phyloP scores from a whole-genome alignment of 2,329 filamentous ascomycete species.

The Pseudovirgaria hyperparasitica region DNA sequence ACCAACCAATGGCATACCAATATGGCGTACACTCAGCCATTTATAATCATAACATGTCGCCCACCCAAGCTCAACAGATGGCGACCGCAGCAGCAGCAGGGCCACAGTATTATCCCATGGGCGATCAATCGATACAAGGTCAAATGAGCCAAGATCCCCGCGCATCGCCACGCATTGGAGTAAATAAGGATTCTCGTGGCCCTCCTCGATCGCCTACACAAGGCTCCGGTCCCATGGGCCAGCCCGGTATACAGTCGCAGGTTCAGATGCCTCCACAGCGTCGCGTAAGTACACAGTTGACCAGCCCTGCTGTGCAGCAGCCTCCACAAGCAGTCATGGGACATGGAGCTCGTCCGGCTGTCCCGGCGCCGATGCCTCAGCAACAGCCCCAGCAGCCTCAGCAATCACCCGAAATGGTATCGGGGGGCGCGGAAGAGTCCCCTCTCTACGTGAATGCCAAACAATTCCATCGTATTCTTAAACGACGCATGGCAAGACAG shows the following conservation, averaged over 20 bases:
- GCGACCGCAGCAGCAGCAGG: slow-evolving; percentile 86
- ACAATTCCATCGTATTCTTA: slow-evolving; percentile 94
- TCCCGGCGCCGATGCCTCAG: slow-evolving; percentile 35
- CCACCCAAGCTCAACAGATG: slow-evolving; percentile 85
- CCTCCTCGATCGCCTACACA: slow-evolving; percentile 65
- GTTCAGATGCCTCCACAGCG: slow-evolving; percentile 26
- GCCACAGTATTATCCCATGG: slow-evolving; percentile 59
- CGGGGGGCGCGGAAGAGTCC: slow-evolving; percentile 68
- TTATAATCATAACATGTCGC: too few relatives aligned
- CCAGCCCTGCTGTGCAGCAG: slow-evolving; percentile 44
- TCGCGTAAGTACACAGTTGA: slow-evolving; percentile 29
- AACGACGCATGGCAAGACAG: slow-evolving; percentile 84
- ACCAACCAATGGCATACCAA: slow-evolving; percentile 64
- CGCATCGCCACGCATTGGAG: slow-evolving; percentile 66
- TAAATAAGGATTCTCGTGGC: slow-evolving; percentile 57
- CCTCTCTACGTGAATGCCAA: slow-evolving; percentile 97
- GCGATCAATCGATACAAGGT: slow-evolving; percentile 52
- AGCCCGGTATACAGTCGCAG: slow-evolving; percentile 21
- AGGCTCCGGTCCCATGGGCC: slow-evolving; percentile 47
- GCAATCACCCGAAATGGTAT: slow-evolving; percentile 68
- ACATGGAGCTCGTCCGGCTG: slow-evolving; percentile 44
- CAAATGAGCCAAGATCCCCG: slow-evolving; percentile 41
- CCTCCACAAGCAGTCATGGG: slow-evolving; percentile 67
- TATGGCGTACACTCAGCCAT: too few relatives aligned
- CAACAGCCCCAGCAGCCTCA: slow-evolving; percentile 56